Evolutionary conservation across 169 alveolate genomes (phyloP).

Genomic region (Plasmodium gallinaceum): DNA sequence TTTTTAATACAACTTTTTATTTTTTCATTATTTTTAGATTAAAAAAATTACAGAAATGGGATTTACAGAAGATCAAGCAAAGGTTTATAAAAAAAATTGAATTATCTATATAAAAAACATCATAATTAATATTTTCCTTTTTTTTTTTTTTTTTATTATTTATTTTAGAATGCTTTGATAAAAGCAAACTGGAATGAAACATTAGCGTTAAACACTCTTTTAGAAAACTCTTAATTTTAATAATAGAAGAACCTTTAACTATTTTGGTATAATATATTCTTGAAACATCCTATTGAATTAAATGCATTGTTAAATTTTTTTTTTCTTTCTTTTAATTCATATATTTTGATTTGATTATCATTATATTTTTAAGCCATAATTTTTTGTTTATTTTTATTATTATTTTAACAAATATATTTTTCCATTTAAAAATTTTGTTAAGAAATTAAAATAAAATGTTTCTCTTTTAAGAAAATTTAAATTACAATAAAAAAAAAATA

Average conservation of each 20-base stretch:
- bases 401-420: constrained; percentile 24
- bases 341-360: constrained; percentile 33
- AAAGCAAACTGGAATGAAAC: constrained; percentile 90
- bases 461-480: constrained; percentile 30
- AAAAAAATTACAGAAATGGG: constrained; percentile 85
- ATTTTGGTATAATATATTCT: constrained; percentile 2
- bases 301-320: constrained; percentile 15
- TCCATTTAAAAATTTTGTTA: constrained; percentile 25
- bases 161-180: constrained; percentile 82
- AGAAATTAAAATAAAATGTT: constrained; percentile 12
- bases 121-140: background rate
- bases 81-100: constrained; percentile 56
- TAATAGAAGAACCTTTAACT: background rate
- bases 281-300: constrained; percentile 16
- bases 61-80: constrained; percentile 83
- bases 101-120: too few species aligned
- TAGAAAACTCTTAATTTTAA: constrained; percentile 77
- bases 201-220: constrained; percentile 88
- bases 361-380: constrained; percentile 54
- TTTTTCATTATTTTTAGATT: constrained; percentile 61
- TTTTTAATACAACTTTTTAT: constrained; percentile 9
- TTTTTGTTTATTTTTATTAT: constrained; percentile 58
- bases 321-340: constrained; percentile 3
- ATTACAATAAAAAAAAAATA: background rate
- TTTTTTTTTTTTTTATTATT: constrained; percentile 30